phyloP scores from a whole-genome alignment of 2,329 filamentous ascomycete genomes.

The Cadophora sp. region DNA sequence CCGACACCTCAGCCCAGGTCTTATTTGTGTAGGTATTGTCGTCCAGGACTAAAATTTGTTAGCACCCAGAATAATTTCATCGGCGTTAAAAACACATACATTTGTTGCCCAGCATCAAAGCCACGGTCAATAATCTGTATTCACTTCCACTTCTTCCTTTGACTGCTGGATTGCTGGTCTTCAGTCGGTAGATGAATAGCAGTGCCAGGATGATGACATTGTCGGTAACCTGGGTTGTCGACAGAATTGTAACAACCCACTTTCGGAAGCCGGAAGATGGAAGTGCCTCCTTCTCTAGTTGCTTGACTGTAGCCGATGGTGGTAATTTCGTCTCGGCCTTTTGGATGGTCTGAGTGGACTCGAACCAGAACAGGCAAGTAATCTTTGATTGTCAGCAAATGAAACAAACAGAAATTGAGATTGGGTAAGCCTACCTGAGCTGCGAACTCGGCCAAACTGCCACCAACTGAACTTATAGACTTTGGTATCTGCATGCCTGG shows the following conservation, averaged over 20 bases:
- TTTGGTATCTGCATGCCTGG: conserved; percentile 69
- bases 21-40: conserved; percentile 99
- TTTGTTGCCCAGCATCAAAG: conserved; percentile 97
- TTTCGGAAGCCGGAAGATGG: conserved; percentile 85
- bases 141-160: conserved; percentile 94
- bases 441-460: conserved; percentile 82
- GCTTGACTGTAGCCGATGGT: conserved; percentile 53
- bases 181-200: conserved; percentile 91
- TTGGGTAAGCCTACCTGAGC: conserved; percentile 68
- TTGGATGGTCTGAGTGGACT: conserved; percentile 80
- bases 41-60: conserved; percentile 72
- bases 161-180: conserved; percentile 86
- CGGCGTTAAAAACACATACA: conserved; percentile 59
- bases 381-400: conserved; percentile 62
- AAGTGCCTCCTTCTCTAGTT: conserved; percentile 73
- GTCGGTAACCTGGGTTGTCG: conserved; percentile 94
- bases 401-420: background rate
- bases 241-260: conserved; percentile 90
- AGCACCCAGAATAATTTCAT: conserved; percentile 27
- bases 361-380: conserved; percentile 98
- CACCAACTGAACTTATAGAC: conserved; percentile 77
- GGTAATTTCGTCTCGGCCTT: conserved; percentile 65
- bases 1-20: conserved; percentile 98
- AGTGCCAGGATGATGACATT: conserved; percentile 92
- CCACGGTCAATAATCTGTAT: conserved; percentile 89